phyloP scores from a whole-genome alignment of 805 yeast species.

The Myxozyma lipomycoides region DNA sequence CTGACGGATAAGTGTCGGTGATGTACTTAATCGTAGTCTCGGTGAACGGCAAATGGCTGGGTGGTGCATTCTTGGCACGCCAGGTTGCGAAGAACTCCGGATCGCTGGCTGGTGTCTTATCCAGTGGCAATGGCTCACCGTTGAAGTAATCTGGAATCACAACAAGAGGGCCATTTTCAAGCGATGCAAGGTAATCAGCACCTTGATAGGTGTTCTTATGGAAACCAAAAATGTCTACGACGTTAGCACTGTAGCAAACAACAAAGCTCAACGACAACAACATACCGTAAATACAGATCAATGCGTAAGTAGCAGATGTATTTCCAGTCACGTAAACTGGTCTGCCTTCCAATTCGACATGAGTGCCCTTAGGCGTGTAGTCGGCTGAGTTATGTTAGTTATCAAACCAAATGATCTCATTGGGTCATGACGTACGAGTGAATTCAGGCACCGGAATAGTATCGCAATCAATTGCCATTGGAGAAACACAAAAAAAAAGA shows the following conservation, averaged over 20 bases:
- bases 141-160: conserved; percentile 27
- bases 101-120: conserved; percentile 1
- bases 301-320: conserved; percentile 7
- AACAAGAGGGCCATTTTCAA: conserved; percentile 17
- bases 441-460: conserved; percentile 16
- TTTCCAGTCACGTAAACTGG: conserved; percentile 15
- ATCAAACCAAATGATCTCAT: not conserved
- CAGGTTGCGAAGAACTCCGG: conserved; percentile 10
- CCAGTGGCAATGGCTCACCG: conserved; percentile 12
- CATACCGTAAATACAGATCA: conserved; percentile 23
- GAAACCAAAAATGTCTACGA: conserved; percentile 21
- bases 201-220: conserved; percentile 25
- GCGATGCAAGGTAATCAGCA: conserved; percentile 21
- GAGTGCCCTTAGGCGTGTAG: conserved; percentile 16
- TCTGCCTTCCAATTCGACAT: conserved; percentile 4
- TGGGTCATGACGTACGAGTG: conserved; percentile 8
- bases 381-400: conserved; percentile 10
- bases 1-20: conserved; percentile 9
- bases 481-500: not conserved
- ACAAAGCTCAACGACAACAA: not conserved
- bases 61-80: conserved; percentile 7
- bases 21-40: conserved; percentile 4
- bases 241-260: not conserved
- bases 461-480: conserved; percentile 11
- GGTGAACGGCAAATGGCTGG: conserved; percentile 9